These are phyloP conservation scores for Penicillium malachiteum DNA, from an alignment of 495 filamentous ascomycete genomes.

Conservation along the genomic window DNA sequence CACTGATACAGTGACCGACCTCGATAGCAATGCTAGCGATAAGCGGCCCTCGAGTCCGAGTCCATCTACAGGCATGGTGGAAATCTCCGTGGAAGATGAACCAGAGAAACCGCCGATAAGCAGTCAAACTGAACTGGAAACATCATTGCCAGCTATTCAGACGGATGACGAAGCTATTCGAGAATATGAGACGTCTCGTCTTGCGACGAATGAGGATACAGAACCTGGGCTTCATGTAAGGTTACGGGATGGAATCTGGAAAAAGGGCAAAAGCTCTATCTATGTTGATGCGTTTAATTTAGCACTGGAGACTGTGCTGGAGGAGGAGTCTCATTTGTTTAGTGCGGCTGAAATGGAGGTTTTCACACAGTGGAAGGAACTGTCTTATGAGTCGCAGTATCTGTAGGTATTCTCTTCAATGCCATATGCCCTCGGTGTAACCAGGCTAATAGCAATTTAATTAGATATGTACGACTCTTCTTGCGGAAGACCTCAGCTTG, in stretches of 20 bases:
- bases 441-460: not conserved
- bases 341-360: conserved; percentile 73
- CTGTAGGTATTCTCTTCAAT: conserved; percentile 55
- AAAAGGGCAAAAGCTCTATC: conserved; percentile 73
- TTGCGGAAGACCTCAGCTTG: conserved; percentile 91
- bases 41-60: conserved; percentile 19
- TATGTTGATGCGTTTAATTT: conserved; percentile 98
- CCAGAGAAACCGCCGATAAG: conserved; percentile 36
- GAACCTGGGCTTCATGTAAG: conserved; percentile 44
- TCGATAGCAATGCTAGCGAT: conserved; percentile 5
- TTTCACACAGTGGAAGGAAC: conserved; percentile 69
- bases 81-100: conserved; percentile 30
- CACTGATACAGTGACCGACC: conserved; percentile 3
- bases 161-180: conserved; percentile 70
- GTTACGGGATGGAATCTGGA: conserved; percentile 56
- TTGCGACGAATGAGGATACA: conserved; percentile 34
- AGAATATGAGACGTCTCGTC: conserved; percentile 69
- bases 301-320: conserved; percentile 84
- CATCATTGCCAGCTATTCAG: conserved; percentile 65
- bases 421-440: not conserved
- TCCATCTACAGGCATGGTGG: conserved; percentile 11
- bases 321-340: conserved; percentile 88
- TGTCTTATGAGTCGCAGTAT: conserved; percentile 89
- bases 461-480: conserved; percentile 87
- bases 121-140: conserved; percentile 71